A percentile compares a stretch with the other conserved stretches of the same genome.
Conservation (phyloP, 441 rosid species). For the Erysimum cheiri region DNA sequence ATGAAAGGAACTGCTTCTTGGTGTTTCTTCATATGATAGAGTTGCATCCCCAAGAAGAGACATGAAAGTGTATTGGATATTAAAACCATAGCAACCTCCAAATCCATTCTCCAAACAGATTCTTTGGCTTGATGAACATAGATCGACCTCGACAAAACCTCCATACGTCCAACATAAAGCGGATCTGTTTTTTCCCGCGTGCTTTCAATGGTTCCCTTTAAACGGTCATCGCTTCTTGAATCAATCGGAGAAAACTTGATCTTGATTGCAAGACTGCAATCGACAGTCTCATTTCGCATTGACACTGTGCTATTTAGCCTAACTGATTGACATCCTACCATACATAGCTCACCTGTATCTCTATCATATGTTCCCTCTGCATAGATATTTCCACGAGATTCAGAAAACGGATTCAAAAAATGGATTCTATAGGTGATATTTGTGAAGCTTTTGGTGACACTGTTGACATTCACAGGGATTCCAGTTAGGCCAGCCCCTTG, state of each 20-base stretch:
- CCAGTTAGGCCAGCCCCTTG: conserved; percentile 22
- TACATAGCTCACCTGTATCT: conserved; percentile 73
- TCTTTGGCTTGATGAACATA: conserved; percentile 65
- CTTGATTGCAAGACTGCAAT: conserved; percentile 67
- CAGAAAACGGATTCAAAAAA: conserved; percentile 42
- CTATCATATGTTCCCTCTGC: conserved; percentile 84
- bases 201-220: conserved; percentile 78
- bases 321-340: conserved; percentile 75
- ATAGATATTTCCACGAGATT: conserved; percentile 54
- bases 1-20: conserved; percentile 74
- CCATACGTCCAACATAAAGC: conserved; percentile 64
- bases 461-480: conserved; percentile 41
- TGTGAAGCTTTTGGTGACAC: conserved; percentile 48
- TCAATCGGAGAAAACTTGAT: conserved; percentile 66
- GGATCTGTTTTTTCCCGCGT: conserved; percentile 63
- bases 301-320: conserved; percentile 36
- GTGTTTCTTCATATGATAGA: conserved; percentile 73
- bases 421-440: conserved; percentile 73
- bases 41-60: conserved; percentile 74
- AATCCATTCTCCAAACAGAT: conserved; percentile 92
- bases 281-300: conserved; percentile 46
- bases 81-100: conserved; percentile 81
- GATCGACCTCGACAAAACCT: conserved; percentile 65
- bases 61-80: conserved; percentile 79
- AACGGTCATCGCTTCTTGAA: conserved; percentile 52